Evolutionary conservation across 208 protist genomes (phyloP), one percentile per base, ranked within the genome.

Genomic region (Trypanosoma congolense): DNA sequence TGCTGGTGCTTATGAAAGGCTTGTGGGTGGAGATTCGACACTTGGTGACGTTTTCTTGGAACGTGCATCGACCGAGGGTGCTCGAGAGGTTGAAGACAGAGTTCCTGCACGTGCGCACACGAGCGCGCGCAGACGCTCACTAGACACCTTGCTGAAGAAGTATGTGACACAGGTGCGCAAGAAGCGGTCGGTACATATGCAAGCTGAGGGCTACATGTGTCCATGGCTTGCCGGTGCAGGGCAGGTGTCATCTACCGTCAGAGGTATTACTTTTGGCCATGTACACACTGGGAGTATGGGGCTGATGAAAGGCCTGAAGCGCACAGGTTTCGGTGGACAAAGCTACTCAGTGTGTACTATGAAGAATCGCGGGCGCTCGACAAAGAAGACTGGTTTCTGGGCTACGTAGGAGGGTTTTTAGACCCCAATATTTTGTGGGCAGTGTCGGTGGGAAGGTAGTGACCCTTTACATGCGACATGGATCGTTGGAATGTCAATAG

Each of bases 121-220:
- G 31, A 90, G 83, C 25, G 70, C 61, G 4, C 65, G 69, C 9
- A 46, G 60, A 40, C 60, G 53, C 30, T 65, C 56, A 25, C 53
- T 77, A 29, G 72, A 92, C 19, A 62, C 61, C 21, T 33, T 95
- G n/a, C 40, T 92, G 14, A 26, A 46, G 21, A 92, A 91, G 62
- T 95, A 93, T 58, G 49, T 95, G 9, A 65, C 75, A 31, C 53
- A 60, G 38, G 67, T 56, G 30, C 74, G 84, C 2, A 91, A 92
- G 64, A 63, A 79, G 41, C 73, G 89, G 29, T 87, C 82, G 0
- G 48, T 95, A 5, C 79, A 90, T 43, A 57, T 95, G 73, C 81
- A 90, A 18, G 89, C 89, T 12, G 75, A 95, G 54, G 85, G 89
- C 2, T 95, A 87, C 61, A 92, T 95, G 84, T 91, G 82, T 51